Percentiles rank a stretch among this genome's conserved stretches.
Evolutionary conservation across 2,329 filamentous ascomycete genomes (phyloP).

Genomic region (Ophiostoma angusticollis): DNA sequence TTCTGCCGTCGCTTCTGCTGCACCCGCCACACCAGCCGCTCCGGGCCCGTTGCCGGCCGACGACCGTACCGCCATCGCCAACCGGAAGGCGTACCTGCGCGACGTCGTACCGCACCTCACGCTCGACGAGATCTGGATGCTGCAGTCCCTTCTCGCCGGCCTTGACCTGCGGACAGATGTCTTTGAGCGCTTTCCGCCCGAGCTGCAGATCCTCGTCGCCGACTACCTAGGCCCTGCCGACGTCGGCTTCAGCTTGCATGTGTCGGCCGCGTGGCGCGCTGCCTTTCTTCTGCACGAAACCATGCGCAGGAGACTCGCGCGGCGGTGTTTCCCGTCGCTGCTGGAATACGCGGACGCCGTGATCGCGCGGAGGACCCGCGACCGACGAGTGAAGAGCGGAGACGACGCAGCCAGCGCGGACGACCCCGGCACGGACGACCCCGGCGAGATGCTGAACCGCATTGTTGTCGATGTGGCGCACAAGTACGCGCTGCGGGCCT

Average conservation of each 20-base stretch:
- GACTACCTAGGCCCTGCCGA: slow-evolving; percentile 9
- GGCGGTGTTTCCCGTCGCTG: slow-evolving; percentile 11
- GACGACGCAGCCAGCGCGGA: not conserved
- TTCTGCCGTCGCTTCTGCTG: not conserved
- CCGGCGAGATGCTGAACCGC: not conserved
- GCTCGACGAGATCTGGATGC: slow-evolving; percentile 13
- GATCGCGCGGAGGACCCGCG: not conserved
- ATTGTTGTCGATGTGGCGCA: slow-evolving; percentile 6
- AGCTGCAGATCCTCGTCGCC: slow-evolving; percentile 13
- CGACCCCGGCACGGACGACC: not conserved
- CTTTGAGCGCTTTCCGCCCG: slow-evolving; percentile 10
- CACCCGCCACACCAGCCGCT: not conserved
- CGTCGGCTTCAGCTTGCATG: slow-evolving; percentile 12
- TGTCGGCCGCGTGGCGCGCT: slow-evolving; percentile 12
- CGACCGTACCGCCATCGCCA: not conserved
- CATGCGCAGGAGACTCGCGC: slow-evolving; percentile 1
- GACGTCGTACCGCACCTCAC: slow-evolving; percentile 5
- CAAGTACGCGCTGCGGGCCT: slow-evolving; percentile 2
- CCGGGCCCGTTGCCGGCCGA: not conserved
- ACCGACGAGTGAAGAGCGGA: too few species aligned
- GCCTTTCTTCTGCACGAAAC: slow-evolving; percentile 4
- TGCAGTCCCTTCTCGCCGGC: slow-evolving; percentile 6
- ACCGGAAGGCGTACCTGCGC: slow-evolving; percentile 8
- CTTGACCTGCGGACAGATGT: slow-evolving; percentile 13
- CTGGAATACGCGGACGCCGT: slow-evolving; percentile 7